Base-by-base conservation (phyloP, 805 yeast genomes). In the Candida ovalis region DNA sequence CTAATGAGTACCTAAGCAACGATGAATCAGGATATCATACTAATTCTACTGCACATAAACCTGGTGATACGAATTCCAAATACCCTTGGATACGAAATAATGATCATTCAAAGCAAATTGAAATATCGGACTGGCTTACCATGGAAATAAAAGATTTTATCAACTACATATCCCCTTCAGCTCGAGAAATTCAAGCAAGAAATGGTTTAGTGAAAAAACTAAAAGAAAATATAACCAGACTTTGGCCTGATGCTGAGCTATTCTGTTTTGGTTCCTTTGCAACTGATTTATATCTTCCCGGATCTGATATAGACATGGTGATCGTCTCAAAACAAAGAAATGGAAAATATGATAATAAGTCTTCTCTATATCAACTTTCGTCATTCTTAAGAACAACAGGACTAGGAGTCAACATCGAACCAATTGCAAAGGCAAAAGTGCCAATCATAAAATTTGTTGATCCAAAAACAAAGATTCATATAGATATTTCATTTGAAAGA, bases 221-320 rank as follows among this genome's bases (percentile, higher is more conserved):
- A 28, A 80, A 84, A 52, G 61, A 65, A 6, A 74, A 79, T 44
- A 72, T 80, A 1, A 67, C 71, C 5, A 62, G 67, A 2, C 69
- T 84, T 45, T 92, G 97, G 97, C 82, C 82, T 1, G 86, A 81
- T 52, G 82, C 92, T 15, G 86, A 84, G 48, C 79, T 86, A 4
- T 84, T 84, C 52, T 96, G 91, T 7, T 92, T 94, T 71, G 99
- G 99, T 0, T 91, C 97, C 0, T 87, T 80, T 64, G 96, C 98
- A 0, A 91, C 97, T 0, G 97, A 91, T 61, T 70, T 92, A 51
- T 92, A 90, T 61, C 72, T 92, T 17, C 98, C 98, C 0, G 96
- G 96, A 1, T 88, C 97, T 0, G 99, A 92, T 73, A 89, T 92
- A 28, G 99, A 92, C 66, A 84, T 94, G 82, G 97, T 91, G 40